Percentiles rank a stretch among this genome's conserved stretches.
Conservation (phyloP, 306 rosid genomes). For the Cicer cuneatum region DNA sequence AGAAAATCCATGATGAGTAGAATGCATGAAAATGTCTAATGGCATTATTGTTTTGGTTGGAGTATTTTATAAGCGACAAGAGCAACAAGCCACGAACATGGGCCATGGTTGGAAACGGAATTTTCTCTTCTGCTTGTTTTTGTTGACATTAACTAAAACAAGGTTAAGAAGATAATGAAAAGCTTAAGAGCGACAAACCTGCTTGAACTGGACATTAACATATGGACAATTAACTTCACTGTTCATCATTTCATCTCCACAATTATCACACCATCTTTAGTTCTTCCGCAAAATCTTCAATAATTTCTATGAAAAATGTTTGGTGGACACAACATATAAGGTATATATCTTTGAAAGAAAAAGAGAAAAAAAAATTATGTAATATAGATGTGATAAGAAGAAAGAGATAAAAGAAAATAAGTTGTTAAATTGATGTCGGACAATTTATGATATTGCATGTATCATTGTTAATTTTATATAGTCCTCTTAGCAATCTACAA, state of each 20-base stretch:
- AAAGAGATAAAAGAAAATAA: too few relatives aligned
- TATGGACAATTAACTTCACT: conserved; percentile 54
- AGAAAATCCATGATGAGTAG: conserved; percentile 34
- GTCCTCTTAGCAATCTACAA: too few relatives aligned
- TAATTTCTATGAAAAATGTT: too few relatives aligned
- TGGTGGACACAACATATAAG: too few relatives aligned
- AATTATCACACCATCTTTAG: conserved; percentile 26
- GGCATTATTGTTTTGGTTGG: conserved; percentile 55
- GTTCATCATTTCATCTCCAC: conserved; percentile 27
- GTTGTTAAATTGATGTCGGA: too few relatives aligned
- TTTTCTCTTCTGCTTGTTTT: conserved; percentile 57
- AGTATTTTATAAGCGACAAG: conserved; percentile 57
- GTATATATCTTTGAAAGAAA: too few relatives aligned
- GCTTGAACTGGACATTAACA: conserved; percentile 54
- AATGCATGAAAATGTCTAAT: conserved; percentile 38
- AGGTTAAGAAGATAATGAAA: conserved; percentile 51
- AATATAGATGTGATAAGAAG: too few relatives aligned
- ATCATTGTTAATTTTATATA: too few relatives aligned
- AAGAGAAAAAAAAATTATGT: too few relatives aligned
- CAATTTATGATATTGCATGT: too few relatives aligned
- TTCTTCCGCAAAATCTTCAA: too few relatives aligned
- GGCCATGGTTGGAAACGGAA: conserved; percentile 54
- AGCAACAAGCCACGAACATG: conserved; percentile 60
- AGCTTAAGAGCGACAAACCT: conserved; percentile 48
- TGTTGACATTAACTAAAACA: conserved; percentile 42